Conservation (phyloP, 371 early-diverging fungal species). For the Mortierella sp. region DNA sequence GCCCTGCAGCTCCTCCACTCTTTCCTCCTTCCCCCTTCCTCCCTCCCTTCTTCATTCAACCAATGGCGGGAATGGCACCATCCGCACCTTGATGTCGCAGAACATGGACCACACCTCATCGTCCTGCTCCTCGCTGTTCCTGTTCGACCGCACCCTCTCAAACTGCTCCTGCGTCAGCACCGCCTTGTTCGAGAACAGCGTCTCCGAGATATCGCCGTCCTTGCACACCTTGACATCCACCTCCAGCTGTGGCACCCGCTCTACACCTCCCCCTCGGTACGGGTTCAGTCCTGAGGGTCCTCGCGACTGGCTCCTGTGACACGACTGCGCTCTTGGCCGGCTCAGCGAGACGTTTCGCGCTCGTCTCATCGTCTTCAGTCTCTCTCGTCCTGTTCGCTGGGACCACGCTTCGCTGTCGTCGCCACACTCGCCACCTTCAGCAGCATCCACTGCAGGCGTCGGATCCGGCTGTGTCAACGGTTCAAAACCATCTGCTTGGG, state of each 20-base stretch:
- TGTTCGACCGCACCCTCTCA: slow-evolving; percentile 15
- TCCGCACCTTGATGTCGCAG: slow-evolving; percentile 30
- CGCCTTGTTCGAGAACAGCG: slow-evolving; percentile 27
- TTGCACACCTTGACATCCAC: slow-evolving; percentile 26
- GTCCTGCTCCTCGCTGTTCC: background rate
- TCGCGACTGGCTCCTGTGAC: background rate
- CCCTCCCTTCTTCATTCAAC: background rate
- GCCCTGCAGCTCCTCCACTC: background rate
- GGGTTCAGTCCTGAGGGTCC: background rate
- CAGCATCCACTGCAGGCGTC: background rate
- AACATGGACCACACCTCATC: slow-evolving; percentile 34
- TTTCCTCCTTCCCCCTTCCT: background rate
- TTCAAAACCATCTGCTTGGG: no score
- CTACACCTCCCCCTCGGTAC: background rate
- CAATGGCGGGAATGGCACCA: slow-evolving; percentile 9
- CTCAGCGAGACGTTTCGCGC: background rate
- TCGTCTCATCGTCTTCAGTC: no score
- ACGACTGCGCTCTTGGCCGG: background rate
- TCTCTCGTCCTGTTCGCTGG: background rate
- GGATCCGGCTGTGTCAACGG: no score
- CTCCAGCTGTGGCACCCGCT: slow-evolving; percentile 31
- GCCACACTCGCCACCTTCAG: background rate
- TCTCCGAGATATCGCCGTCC: slow-evolving; percentile 25
- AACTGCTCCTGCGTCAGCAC: slow-evolving; percentile 33
- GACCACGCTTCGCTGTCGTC: background rate